Evolutionary conservation across 371 early-diverging fungal genomes (phyloP).

Genomic region (Rhizopus microsporus): DNA sequence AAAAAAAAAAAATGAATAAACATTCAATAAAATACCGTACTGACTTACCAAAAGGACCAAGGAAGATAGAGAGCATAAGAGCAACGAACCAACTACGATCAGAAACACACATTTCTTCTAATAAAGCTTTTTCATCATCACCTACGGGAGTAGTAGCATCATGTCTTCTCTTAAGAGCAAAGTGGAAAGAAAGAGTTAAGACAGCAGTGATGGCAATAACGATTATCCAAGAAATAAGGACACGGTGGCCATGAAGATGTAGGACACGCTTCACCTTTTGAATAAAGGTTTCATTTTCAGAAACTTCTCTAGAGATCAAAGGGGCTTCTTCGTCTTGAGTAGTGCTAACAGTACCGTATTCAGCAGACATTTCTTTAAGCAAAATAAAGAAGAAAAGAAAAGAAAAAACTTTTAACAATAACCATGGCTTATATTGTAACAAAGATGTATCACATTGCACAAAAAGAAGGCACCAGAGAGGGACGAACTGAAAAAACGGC

Average conservation of each 20-base stretch:
- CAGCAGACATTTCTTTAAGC: slow-evolving; percentile 25
- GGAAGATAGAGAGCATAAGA: slow-evolving; percentile 48
- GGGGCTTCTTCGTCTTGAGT: slow-evolving; percentile 41
- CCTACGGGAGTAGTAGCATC: slow-evolving; percentile 16
- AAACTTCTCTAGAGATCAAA: slow-evolving; percentile 16
- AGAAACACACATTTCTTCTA: slow-evolving; percentile 40
- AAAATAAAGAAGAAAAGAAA: slow-evolving; percentile 16
- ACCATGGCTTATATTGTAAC: neutral
- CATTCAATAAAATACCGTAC: neutral
- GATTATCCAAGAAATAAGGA: slow-evolving; percentile 38
- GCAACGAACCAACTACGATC: slow-evolving; percentile 53
- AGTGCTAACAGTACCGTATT: slow-evolving; percentile 39
- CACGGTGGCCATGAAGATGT: slow-evolving; percentile 41
- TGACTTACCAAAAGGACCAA: slow-evolving; percentile 52
- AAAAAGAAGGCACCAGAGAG: neutral
- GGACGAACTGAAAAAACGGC: no score
- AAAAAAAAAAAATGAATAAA: neutral
- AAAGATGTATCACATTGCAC: neutral
- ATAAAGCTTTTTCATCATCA: slow-evolving; percentile 7
- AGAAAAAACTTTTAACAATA: slow-evolving; percentile 7
- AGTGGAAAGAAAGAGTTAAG: slow-evolving; percentile 38
- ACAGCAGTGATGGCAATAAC: slow-evolving; percentile 39
- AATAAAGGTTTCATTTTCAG: slow-evolving; percentile 22
- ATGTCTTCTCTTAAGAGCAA: slow-evolving; percentile 21
- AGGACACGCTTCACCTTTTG: slow-evolving; percentile 35